Percentiles rank a stretch among this genome's conserved stretches.
phyloP scores from a whole-genome alignment of 306 rosid species.

The Calophaca sinica region DNA sequence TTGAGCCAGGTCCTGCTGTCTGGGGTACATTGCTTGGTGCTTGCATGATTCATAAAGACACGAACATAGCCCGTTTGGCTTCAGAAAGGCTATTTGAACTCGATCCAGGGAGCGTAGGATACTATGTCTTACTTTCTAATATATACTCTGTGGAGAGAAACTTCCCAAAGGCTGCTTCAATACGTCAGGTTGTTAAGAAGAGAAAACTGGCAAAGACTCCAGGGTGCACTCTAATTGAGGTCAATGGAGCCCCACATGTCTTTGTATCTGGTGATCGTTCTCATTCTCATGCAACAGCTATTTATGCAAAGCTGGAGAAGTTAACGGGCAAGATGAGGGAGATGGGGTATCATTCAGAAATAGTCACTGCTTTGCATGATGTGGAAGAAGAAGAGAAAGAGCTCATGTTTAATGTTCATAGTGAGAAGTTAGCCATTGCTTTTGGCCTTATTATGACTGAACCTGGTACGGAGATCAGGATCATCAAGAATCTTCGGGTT shows the following conservation, averaged over 20 bases:
- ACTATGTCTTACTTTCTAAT: constrained; percentile 86
- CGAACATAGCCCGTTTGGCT: constrained; percentile 71
- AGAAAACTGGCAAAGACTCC: constrained; percentile 85
- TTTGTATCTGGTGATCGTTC: constrained; percentile 81
- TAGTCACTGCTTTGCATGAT: constrained; percentile 81
- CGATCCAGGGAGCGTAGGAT: constrained; percentile 80
- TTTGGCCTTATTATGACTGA: constrained; percentile 82
- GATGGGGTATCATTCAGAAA: constrained; percentile 81
- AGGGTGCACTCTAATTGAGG: constrained; percentile 92
- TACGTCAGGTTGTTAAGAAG: constrained; percentile 72
- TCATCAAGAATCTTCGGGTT: constrained; percentile 94
- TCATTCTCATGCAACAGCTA: constrained; percentile 77
- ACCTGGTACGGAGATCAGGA: constrained; percentile 87
- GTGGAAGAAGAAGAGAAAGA: constrained; percentile 99
- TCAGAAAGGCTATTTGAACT: constrained; percentile 80
- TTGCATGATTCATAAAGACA: constrained; percentile 88
- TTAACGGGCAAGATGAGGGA: constrained; percentile 82
- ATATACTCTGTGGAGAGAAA: constrained; percentile 81
- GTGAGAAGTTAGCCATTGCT: constrained; percentile 93
- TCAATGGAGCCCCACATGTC: constrained; percentile 70
- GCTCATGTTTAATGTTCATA: constrained; percentile 83
- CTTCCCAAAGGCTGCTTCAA: constrained; percentile 91
- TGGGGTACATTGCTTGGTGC: constrained; percentile 97
- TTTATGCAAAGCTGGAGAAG: constrained; percentile 85
- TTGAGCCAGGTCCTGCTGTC: constrained; percentile 84